A percentile compares a stretch with the other conserved stretches of the same genome.
Conservation (phyloP, 2,329 filamentous ascomycete genomes). For the Apiospora kogelbergensis region DNA sequence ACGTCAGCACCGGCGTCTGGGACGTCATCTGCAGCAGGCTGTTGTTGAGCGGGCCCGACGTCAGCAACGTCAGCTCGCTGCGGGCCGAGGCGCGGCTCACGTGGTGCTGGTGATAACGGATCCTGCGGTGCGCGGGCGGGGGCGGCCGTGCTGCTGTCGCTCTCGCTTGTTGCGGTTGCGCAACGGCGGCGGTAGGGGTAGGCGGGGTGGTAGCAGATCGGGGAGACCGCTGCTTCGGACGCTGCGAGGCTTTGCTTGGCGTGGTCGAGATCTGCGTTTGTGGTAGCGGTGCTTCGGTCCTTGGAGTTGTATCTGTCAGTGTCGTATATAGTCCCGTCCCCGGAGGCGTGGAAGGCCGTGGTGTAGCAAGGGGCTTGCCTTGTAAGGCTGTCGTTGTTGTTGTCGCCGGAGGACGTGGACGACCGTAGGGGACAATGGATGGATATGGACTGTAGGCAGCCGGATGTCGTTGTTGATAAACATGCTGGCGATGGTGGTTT, state of each 20-base stretch:
- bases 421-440: neutral
- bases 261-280: neutral
- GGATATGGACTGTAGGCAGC: neutral
- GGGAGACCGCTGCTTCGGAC: neutral
- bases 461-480: neutral
- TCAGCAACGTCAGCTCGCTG: neutral
- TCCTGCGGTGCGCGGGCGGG: neutral
- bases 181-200: neutral
- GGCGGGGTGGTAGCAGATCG: neutral
- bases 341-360: neutral
- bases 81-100: neutral
- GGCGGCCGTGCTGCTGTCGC: neutral
- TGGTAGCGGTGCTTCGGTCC: neutral
- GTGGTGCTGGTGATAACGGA: neutral
- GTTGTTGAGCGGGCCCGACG: conserved; percentile 4
- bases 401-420: neutral
- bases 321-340: neutral
- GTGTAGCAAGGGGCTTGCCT: neutral
- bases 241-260: neutral
- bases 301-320: neutral
- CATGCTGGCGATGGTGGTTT: conserved; percentile 1
- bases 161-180: neutral
- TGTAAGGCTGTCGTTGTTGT: neutral
- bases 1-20: conserved; percentile 19
- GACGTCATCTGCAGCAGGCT: conserved; percentile 14